A percentile compares a stretch with the other conserved stretches of the same genome.
These are phyloP conservation scores for Postia placenta DNA, from an alignment of 768 basidiomycete genomes.

Conservation along the genomic window DNA sequence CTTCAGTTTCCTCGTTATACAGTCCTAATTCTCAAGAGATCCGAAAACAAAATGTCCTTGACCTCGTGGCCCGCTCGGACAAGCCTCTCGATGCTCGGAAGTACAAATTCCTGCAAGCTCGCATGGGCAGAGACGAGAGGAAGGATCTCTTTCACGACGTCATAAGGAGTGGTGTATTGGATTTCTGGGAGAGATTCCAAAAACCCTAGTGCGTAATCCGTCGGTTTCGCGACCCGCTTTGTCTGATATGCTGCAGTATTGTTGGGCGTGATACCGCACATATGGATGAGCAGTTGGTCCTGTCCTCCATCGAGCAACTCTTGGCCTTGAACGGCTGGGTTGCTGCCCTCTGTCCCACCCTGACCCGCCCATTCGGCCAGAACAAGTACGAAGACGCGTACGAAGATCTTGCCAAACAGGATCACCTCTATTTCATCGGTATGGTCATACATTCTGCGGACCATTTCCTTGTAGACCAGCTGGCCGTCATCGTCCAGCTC, in stretches of 20 bases:
- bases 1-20: conserved; percentile 19
- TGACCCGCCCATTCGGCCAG: conserved; percentile 92
- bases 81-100: conserved; percentile 84
- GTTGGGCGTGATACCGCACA: conserved; percentile 76
- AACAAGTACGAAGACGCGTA: conserved; percentile 82
- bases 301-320: conserved; percentile 86
- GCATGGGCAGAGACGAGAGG: conserved; percentile 82
- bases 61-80: conserved; percentile 60
- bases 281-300: conserved; percentile 85
- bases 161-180: conserved; percentile 68
- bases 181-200: conserved; percentile 93
- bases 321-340: conserved; percentile 99
- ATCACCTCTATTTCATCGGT: conserved; percentile 89
- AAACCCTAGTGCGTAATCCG: conserved; percentile 69
- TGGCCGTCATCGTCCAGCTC: conserved; percentile 96
- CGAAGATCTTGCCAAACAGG: conserved; percentile 78
- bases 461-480: conserved; percentile 97
- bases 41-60: conserved; percentile 53
- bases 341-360: conserved; percentile 88
- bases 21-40: conserved; percentile 35
- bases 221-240: not conserved
- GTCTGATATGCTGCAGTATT: conserved; percentile 44
- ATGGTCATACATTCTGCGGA: conserved; percentile 97
- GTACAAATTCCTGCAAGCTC: conserved; percentile 80
- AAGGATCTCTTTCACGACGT: conserved; percentile 75